These are phyloP conservation scores for Syzygium oleosum DNA, from an alignment of 345 rosid genomes.

Conservation along the genomic window DNA sequence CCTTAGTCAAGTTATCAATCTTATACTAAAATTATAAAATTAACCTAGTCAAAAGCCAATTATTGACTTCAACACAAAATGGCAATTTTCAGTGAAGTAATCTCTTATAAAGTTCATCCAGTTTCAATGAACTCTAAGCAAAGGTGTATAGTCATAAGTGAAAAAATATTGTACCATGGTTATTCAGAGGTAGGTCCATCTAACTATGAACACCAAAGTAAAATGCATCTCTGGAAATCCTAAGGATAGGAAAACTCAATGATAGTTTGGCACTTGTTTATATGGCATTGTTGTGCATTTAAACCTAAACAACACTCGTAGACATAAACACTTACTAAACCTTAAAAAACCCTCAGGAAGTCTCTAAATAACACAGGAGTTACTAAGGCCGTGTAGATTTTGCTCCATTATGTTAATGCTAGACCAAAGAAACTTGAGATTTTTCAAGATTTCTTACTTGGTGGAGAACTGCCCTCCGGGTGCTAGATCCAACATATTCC, in stretches of 20 bases:
- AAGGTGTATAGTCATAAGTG: background rate
- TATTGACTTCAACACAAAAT: too few relatives aligned
- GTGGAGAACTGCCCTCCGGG: conserved; percentile 63
- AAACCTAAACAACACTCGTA: background rate
- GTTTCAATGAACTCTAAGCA: background rate
- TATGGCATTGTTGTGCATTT: background rate
- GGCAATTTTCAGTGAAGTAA: too few relatives aligned
- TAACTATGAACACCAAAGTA: background rate
- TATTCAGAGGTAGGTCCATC: background rate
- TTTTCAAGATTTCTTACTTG: conserved; percentile 32
- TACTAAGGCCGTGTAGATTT: background rate
- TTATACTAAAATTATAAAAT: background rate
- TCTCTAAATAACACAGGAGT: background rate
- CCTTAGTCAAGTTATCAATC: background rate
- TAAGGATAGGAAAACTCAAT: background rate
- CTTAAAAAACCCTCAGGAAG: background rate
- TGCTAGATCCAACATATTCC: conserved; percentile 51
- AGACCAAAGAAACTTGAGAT: background rate
- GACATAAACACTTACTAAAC: background rate
- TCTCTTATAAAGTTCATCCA: too few relatives aligned
- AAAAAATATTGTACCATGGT: background rate
- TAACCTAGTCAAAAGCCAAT: background rate
- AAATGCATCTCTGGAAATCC: background rate
- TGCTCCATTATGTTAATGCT: background rate
- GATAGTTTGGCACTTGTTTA: background rate